Percentiles rank a stretch among this genome's conserved stretches.
phyloP scores from a whole-genome alignment of 1,284 basidiomycete species.

The Mycosarcoma mackinlayi region DNA sequence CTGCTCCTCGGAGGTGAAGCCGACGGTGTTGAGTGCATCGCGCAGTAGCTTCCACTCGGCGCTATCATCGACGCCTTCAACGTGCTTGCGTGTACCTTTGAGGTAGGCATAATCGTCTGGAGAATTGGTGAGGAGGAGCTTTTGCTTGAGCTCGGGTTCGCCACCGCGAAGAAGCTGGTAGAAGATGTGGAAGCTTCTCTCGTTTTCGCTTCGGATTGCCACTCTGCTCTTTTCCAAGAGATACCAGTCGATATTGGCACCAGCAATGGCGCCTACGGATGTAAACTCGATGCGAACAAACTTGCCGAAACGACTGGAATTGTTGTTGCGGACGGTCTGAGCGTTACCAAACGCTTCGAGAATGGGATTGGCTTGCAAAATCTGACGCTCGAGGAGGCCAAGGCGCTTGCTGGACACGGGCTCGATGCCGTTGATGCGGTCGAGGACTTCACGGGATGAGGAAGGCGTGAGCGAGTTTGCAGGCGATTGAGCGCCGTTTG shows the following conservation, averaged over 20 bases:
- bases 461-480: slow-evolving; percentile 47
- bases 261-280: slow-evolving; percentile 91
- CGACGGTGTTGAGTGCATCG: slow-evolving; percentile 85
- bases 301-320: slow-evolving; percentile 96
- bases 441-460: slow-evolving; percentile 57
- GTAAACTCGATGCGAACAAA: slow-evolving; percentile 97
- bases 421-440: slow-evolving; percentile 57
- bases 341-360: slow-evolving; percentile 99
- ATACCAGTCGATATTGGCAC: slow-evolving; percentile 99
- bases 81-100: slow-evolving; percentile 85
- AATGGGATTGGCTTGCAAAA: slow-evolving; percentile 97
- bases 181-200: slow-evolving; percentile 96
- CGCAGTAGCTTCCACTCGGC: slow-evolving; percentile 87
- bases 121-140: slow-evolving; percentile 77
- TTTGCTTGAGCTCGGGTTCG: slow-evolving; percentile 69
- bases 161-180: slow-evolving; percentile 77
- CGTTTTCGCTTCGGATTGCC: slow-evolving; percentile 69
- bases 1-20: slow-evolving; percentile 86
- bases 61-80: slow-evolving; percentile 93
- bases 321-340: slow-evolving; percentile 98
- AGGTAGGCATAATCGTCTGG: slow-evolving; percentile 90
- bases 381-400: slow-evolving; percentile 93
- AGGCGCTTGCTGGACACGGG: slow-evolving; percentile 70
- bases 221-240: slow-evolving; percentile 97
- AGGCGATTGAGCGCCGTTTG: slow-evolving; percentile 31